Evolutionary conservation across 768 basidiomycete species (phyloP).

Genomic region (Boletus fagicola): DNA sequence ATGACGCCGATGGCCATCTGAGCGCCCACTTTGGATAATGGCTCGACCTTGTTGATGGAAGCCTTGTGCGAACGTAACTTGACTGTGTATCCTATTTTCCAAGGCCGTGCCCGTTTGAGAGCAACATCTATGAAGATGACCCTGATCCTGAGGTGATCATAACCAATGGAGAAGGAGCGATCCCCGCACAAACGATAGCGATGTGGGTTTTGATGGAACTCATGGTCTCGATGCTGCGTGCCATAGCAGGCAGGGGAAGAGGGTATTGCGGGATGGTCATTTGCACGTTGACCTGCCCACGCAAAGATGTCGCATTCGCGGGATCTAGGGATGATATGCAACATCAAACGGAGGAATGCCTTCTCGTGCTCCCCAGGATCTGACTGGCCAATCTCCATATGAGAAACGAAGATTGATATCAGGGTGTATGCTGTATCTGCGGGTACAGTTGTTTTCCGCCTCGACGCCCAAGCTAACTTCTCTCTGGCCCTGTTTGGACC

Average conservation of each 20-base stretch:
- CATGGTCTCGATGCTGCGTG: not conserved
- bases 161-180: slow-evolving; percentile 1
- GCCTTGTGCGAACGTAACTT: not conserved
- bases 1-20: not conserved
- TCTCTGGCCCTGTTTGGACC: slow-evolving; percentile 7
- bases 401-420: slow-evolving; percentile 7
- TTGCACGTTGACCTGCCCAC: slow-evolving; percentile 1
- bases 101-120: not conserved
- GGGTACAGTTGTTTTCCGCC: not conserved
- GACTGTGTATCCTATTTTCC: not conserved
- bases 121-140: not conserved
- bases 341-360: slow-evolving; percentile 9
- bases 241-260: slow-evolving; percentile 9
- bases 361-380: not conserved
- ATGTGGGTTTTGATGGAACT: not conserved
- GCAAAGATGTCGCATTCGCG: slow-evolving; percentile 6
- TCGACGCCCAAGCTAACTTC: slow-evolving; percentile 4
- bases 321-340: not conserved
- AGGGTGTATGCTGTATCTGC: slow-evolving; percentile 2
- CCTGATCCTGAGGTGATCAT: slow-evolving; percentile 6
- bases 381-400: not conserved
- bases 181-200: slow-evolving; percentile 2
- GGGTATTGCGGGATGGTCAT: slow-evolving; percentile 5
- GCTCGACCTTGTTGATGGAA: not conserved
- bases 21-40: not conserved